phyloP scores from a whole-genome alignment of 179 eudicot species.

The Carnegiea gigantea region DNA sequence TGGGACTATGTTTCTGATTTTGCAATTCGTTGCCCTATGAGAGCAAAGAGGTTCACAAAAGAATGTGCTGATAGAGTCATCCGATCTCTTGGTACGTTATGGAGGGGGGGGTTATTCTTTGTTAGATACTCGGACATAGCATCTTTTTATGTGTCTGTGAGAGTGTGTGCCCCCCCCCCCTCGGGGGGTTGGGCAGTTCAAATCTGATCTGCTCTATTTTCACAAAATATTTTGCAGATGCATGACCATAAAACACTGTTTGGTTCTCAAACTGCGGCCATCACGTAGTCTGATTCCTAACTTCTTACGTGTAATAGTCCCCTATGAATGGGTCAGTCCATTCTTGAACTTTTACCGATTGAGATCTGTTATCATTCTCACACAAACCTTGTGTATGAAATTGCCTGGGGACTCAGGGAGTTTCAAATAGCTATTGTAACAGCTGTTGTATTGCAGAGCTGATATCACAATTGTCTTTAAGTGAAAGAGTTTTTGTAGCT shows the following conservation, averaged over 20 bases:
- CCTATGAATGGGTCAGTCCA: too few species aligned
- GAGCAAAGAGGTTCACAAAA: slow-evolving; percentile 41
- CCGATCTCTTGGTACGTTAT: slow-evolving; percentile 42
- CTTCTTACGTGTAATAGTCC: neutral
- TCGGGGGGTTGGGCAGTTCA: neutral
- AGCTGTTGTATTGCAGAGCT: too few species aligned
- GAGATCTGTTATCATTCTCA: too few species aligned
- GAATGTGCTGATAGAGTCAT: slow-evolving; percentile 47
- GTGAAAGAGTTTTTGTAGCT: too few species aligned
- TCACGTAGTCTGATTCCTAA: too few species aligned
- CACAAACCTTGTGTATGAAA: too few species aligned
- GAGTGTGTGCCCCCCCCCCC: neutral
- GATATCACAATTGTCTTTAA: too few species aligned
- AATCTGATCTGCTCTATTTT: neutral
- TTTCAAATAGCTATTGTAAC: too few species aligned
- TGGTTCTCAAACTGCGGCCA: too few species aligned
- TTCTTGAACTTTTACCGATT: too few species aligned
- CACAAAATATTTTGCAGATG: neutral
- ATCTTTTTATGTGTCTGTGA: too few species aligned
- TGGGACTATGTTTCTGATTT: slow-evolving; percentile 68
- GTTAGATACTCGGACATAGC: neutral
- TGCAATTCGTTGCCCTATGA: slow-evolving; percentile 50
- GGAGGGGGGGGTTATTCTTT: neutral
- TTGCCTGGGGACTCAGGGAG: too few species aligned
- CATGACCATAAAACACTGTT: neutral